phyloP scores from a whole-genome alignment of 2,329 filamentous ascomycete species.

The Paecilomyces formosus region DNA sequence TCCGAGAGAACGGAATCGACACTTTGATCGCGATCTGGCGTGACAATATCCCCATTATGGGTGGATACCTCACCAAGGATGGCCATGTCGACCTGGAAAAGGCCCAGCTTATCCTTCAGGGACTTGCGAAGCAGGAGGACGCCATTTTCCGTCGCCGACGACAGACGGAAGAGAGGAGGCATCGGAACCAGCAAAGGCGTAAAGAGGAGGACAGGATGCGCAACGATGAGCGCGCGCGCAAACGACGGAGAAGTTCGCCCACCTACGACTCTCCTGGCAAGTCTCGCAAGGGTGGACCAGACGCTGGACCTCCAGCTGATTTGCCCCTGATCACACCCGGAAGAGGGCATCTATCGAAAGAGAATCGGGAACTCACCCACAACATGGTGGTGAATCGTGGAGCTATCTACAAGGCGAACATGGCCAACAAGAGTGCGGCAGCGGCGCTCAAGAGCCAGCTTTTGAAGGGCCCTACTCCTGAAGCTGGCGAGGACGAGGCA shows the following conservation, averaged over 20 bases:
- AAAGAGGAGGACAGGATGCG: constrained; percentile 60
- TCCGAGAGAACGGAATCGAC: constrained; percentile 94
- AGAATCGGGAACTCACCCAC: constrained; percentile 63
- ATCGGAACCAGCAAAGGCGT: constrained; percentile 70
- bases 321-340: constrained; percentile 54
- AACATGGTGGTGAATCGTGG: constrained; percentile 78
- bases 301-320: constrained; percentile 34
- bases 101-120: constrained; percentile 80
- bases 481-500: constrained; percentile 18
- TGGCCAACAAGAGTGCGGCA: constrained; percentile 90
- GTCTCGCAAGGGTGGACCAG: constrained; percentile 16
- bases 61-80: constrained; percentile 92
- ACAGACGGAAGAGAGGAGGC: constrained; percentile 75
- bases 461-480: constrained; percentile 36
- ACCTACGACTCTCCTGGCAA: constrained; percentile 26
- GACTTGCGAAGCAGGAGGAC: constrained; percentile 86
- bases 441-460: constrained; percentile 78
- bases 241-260: constrained; percentile 39
- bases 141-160: constrained; percentile 84
- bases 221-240: constrained; percentile 36
- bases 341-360: constrained; percentile 46
- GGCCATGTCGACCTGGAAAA: constrained; percentile 80
- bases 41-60: constrained; percentile 84
- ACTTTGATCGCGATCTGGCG: constrained; percentile 95
- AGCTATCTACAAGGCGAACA: constrained; percentile 59